Base-by-base conservation (phyloP, 345 rosid species). In the Kandelia obovata region DNA sequence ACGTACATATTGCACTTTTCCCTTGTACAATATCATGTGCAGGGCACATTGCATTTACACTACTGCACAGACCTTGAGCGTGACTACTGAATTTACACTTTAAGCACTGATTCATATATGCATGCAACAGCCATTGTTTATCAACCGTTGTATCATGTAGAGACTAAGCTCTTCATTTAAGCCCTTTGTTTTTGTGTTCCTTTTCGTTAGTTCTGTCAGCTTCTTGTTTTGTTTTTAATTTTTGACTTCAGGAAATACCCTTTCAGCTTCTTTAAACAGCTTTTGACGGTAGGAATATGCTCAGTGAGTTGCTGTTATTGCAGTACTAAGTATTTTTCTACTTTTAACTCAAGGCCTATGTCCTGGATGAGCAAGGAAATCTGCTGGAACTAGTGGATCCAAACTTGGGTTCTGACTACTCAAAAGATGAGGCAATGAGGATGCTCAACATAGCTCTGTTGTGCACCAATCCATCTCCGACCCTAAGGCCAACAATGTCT, bases 381-480 rank as follows among this genome's bases (percentile, higher is more conserved):
- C 90, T 94, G 25, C 80, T 91, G 1, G 93, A 91, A 63, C 93
- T 94, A 0, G 96, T 94, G 61, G 98, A 91, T 77, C 86, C 84
- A 5, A 69, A 37, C 65, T 95, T 94, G 0, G 92, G 92, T 69
- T 77, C 86, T 28, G 46, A 72, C 25, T 88, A 78, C 68, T 68
- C 89, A 4, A 79, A 81, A 77, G 64, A 78, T 57, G 96, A 91
- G 77, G 97, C 92, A 43, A 68, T 74, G 85, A 73, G 82, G 66
- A 77, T 94, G 85, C 83, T 94, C 51, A 83, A 83, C 82, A 46
- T 94, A 56, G 92, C 88, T 66, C 80, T 94, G 5, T 75, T 89
- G 64, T 94, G 98, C 87, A 89, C 98, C 63, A 94, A 89, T 62
- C 87, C 90, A 21, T 94, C 98, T 70, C 97, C 98, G 2, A 89